Base-by-base conservation (phyloP, 768 basidiomycete genomes). In the Ephemerocybe angulata region DNA sequence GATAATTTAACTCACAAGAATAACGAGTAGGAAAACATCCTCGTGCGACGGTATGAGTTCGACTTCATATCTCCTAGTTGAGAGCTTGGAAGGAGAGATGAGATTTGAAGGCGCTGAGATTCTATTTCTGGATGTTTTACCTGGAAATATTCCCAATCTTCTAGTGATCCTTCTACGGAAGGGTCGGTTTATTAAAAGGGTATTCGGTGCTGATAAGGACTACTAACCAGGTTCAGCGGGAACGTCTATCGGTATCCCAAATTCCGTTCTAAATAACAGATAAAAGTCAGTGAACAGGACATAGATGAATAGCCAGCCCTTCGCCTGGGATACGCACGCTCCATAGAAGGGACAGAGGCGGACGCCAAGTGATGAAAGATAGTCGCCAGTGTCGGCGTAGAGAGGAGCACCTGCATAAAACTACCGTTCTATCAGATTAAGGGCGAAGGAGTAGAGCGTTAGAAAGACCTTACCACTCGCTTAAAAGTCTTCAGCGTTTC, bases 261-360 rank as follows among this genome's bases (percentile, higher is more conserved):
- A 44, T 52, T 66, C 65, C 1, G 65, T 66, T 1, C 65, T 66
- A n/a, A n/a, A n/a, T n/a, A n/a, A n/a, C n/a, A n/a, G n/a, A n/a
- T n/a, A n/a, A n/a, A n/a, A n/a, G n/a, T n/a, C n/a, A n/a, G n/a
- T n/a, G n/a, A n/a, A n/a, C n/a, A n/a, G n/a, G n/a, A n/a, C n/a
- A n/a, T n/a, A n/a, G n/a, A n/a, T n/a, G n/a, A n/a, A n/a, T n/a
- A n/a, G n/a, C n/a, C n/a, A n/a, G n/a, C n/a, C n/a, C n/a, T n/a
- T n/a, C n/a, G n/a, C n/a, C n/a, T n/a, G n/a, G n/a, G n/a, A 33
- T 3, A 63, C 72, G 56, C 51, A 77, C 63, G 67, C 60, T 24
- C 75, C 78, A 49, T 74, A 79, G 24, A 68, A 55, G 2, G 63
- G 64, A 8, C 56, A 41, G 1, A 77, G 49, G 2, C 58, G 54